Percentiles rank a stretch among this genome's conserved stretches.
phyloP scores from a whole-genome alignment of 805 yeast genomes.

The Limtongia smithiae region DNA sequence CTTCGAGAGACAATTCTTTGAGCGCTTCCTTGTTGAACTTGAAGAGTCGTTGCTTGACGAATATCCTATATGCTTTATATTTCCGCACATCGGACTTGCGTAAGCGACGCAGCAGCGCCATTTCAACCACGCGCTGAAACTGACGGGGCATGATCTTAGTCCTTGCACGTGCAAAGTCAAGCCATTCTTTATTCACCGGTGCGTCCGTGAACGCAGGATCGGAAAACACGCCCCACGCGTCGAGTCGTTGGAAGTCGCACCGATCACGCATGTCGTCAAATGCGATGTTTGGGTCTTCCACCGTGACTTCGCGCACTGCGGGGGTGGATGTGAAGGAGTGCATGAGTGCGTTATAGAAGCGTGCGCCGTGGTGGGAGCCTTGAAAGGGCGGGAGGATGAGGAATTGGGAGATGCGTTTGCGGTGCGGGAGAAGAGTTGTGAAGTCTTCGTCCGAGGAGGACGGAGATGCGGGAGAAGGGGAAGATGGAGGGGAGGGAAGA shows the following conservation, averaged over 20 bases:
- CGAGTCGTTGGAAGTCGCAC: conserved; percentile 59
- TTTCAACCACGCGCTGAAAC: conserved; percentile 70
- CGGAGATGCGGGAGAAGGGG: conserved; percentile 8
- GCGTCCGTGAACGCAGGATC: conserved; percentile 31
- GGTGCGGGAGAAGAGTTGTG: conserved; percentile 29
- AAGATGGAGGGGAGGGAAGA: conserved; percentile 11
- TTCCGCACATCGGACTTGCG: conserved; percentile 26
- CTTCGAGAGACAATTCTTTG: conserved; percentile 57
- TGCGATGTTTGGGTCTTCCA: conserved; percentile 91
- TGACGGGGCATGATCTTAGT: conserved; percentile 74
- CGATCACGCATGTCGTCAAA: conserved; percentile 90
- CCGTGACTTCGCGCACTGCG: conserved; percentile 65
- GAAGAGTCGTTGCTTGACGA: conserved; percentile 71
- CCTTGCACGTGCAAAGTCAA: conserved; percentile 38
- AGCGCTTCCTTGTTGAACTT: conserved; percentile 79
- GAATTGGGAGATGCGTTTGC: conserved; percentile 85
- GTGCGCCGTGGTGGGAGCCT: conserved; percentile 64
- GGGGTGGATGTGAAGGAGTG: conserved; percentile 54
- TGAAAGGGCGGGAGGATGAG: conserved; percentile 82
- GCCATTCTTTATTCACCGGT: conserved; percentile 41
- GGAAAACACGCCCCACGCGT: conserved; percentile 27
- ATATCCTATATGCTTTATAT: conserved; percentile 44
- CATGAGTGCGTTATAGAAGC: conserved; percentile 54
- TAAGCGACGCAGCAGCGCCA: conserved; percentile 53
- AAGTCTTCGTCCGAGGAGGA: conserved; percentile 12